Percentiles rank a stretch among this genome's conserved stretches.
Conservation (phyloP, 1,139 yeast genomes). For the Zygoascus meyerae region DNA sequence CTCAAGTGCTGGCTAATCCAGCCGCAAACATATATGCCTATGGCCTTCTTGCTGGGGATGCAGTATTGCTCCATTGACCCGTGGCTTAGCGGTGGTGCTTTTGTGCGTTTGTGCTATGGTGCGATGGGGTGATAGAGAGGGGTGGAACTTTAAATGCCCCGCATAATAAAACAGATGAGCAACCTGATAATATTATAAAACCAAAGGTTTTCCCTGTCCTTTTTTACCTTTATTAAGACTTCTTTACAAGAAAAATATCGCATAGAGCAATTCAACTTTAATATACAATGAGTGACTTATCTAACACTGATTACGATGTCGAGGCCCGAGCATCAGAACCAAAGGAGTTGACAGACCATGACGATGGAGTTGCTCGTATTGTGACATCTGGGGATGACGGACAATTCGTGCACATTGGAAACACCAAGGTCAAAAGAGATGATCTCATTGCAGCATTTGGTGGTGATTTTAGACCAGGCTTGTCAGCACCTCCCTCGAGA, state of each 20-base stretch:
- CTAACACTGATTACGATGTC: constrained; percentile 9
- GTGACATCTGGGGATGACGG: constrained; percentile 36
- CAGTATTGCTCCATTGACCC: constrained; percentile 3
- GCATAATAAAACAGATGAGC: too few species aligned
- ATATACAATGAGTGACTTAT: not conserved
- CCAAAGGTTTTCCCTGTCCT: not conserved
- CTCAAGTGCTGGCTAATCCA: too few species aligned
- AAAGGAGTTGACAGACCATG: not conserved
- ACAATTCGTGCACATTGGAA: constrained; percentile 69
- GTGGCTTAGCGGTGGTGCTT: not conserved
- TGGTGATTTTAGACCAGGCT: constrained; percentile 63
- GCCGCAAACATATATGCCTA: too few species aligned
- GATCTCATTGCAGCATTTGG: constrained; percentile 66
- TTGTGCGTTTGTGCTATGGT: too few species aligned
- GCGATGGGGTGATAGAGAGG: too few species aligned
- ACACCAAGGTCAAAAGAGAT: constrained; percentile 56
- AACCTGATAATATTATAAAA: not conserved
- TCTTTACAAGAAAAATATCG: not conserved
- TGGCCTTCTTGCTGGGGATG: too few species aligned
- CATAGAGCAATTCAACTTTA: not conserved
- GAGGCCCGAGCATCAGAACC: constrained; percentile 14
- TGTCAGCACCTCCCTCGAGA: constrained; percentile 57
- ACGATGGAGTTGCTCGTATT: constrained; percentile 24
- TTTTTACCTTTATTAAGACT: not conserved
- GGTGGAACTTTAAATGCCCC: too few species aligned